A percentile compares a stretch with the other conserved stretches of the same genome.
phyloP scores from a whole-genome alignment of 306 rosid genomes.

The Pueraria montana region DNA sequence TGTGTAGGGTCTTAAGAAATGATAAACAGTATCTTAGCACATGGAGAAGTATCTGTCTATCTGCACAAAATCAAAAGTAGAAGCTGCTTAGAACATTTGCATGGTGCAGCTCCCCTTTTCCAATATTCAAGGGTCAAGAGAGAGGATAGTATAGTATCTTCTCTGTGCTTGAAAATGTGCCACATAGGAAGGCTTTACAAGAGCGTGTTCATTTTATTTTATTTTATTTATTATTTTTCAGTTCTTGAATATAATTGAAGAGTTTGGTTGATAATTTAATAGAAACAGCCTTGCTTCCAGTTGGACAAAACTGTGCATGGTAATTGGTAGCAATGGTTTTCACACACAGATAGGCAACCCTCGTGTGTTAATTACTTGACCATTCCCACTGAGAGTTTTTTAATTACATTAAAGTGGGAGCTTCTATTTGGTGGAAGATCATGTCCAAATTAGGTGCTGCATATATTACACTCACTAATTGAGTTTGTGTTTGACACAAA shows the following conservation, averaged over 20 bases:
- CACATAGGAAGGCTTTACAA: slow-evolving; percentile 29
- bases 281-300: slow-evolving; percentile 49
- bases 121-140: not conserved
- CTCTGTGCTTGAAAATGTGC: slow-evolving; percentile 45
- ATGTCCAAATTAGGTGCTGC: slow-evolving; percentile 22
- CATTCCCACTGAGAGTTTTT: slow-evolving; percentile 15
- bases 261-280: slow-evolving; percentile 47
- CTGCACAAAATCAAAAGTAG: slow-evolving; percentile 34
- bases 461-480: slow-evolving; percentile 36
- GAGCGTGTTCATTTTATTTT: slow-evolving; percentile 20
- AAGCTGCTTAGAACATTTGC: slow-evolving; percentile 36
- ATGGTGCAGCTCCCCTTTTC: slow-evolving; percentile 49
- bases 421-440: slow-evolving; percentile 38
- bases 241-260: slow-evolving; percentile 48
- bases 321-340: not conserved
- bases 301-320: slow-evolving; percentile 40
- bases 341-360: not conserved
- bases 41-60: slow-evolving; percentile 49
- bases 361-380: slow-evolving; percentile 41
- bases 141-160: slow-evolving; percentile 26
- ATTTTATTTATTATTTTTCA: not conserved
- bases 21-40: slow-evolving; percentile 47
- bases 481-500: slow-evolving; percentile 15
- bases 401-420: slow-evolving; percentile 24
- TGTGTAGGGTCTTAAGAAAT: slow-evolving; percentile 51